Evolutionary conservation across 177 flowering plant species (phyloP), one percentile per base, ranked within the genome.

Genomic region (Vitis hybrid): DNA sequence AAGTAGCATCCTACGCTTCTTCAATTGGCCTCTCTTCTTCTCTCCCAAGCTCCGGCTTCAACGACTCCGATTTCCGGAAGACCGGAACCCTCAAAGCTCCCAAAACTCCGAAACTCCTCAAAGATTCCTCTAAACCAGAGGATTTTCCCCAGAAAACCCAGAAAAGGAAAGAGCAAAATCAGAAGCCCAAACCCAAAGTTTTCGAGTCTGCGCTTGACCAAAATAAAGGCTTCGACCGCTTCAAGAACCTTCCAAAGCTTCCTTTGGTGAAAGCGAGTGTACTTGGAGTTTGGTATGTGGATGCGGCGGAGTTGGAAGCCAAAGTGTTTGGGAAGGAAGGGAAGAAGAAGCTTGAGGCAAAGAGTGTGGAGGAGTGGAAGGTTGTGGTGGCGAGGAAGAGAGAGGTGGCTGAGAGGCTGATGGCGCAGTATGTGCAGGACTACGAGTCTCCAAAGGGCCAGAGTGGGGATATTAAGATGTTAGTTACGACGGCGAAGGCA

Each of bases 401-500:
- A 78, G 88, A 84, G 70, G 45, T 94, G 23, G 98, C 84, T 11
- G 93, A 87, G 87, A 82, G 93, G 71, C 68, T 96, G 67, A 63
- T 93, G 88, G 85, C 78, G 19, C 99, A 92, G 83, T 96, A 83
- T 59, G 74, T 78, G 2, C 58, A 74, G 68, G 99, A 96, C 67
- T 96, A 83, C 48, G 91, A 91, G 72, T 13, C 71, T 6, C 77
- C 87, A 0, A 85, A 85, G 68, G 97, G 91, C 57, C 80, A 82
- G 71, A 83, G 74, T 69, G 97, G 97, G 56, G 99, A 94, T 69
- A 83, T 92, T 50, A 93, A 87, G 85, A 90, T 93, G 99, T 76
- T 93, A 51, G 18, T 81, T 11, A 71, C 93, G 1, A 85, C 96
- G 0, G 97, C 89, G 77, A 77, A 92, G 82, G 89, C 98, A 0